Evolutionary conservation across 169 alveolate species (phyloP), one percentile per base, ranked within the genome.

Genomic region (Cryptosporidium ubiquitum): DNA sequence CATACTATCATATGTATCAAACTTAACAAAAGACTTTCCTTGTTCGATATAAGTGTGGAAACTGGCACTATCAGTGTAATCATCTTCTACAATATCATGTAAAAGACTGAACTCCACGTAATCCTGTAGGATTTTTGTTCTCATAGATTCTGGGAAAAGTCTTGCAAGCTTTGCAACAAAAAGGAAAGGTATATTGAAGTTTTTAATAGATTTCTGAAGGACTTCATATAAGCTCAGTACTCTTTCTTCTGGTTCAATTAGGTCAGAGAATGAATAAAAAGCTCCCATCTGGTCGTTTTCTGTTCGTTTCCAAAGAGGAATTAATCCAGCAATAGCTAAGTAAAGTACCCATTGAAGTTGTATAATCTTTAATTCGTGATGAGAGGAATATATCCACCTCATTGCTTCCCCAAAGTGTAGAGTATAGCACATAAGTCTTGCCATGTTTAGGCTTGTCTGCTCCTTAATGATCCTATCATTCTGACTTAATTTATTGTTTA

Each of bases 401-500:
- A 79, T 39, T 29, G 89, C 74, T 39, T 79, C 89, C 31, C 89
- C 74, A 64, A 79, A 61, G 44, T 79, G 89, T 16, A 79, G 40
- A 29, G 89, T 64, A 23, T 79, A 79, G 66, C 89, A 79, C 55
- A 79, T 40, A 12, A 79, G 57, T n/a, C 55, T 79, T 37, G 89
- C 89, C 33, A 61, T 40, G 23, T 26, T 37, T 20, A 79, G 75
- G 23, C 29, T 79, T 61, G 75, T 79, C 31, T 39, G 75, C 20
- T 39, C 73, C 39, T 64, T 79, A 5, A 61, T 39, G 6, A 40
- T 18, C 52, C 23, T 61, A 3, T 79, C 66, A 64, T 33, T 64
- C 31, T 64, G 71, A 10, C 14, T 33, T 1, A 37, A 35, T 2
- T 33, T 49, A 9, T 37, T 33, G 14, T 55, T 26, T 6, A 3